Evolutionary conservation across 1,139 yeast genomes (phyloP), one percentile per base, ranked within the genome.

Genomic region (Scheffersomyces parashehatae): DNA sequence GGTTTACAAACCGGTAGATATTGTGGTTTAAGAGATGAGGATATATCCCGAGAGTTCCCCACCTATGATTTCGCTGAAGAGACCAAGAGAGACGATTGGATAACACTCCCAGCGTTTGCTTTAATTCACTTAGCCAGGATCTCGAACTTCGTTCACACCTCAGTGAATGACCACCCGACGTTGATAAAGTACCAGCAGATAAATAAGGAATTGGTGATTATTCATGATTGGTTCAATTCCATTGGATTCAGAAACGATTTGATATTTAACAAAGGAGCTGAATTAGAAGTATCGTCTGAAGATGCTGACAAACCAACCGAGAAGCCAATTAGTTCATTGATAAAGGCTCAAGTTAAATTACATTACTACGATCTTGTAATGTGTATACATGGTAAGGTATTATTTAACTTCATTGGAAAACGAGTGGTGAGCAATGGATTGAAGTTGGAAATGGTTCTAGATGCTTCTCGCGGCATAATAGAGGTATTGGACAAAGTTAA

Each of bases 1-100:
- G 80, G 81, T 3, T 60, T 82, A 33, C 87, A 81, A 51, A 68
- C 73, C 32, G 88, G 88, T 2, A 62, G 82, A 41, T 63, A 67
- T 38, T 68, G 72, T 48, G 74, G 73, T 2, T 55, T 82, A 15
- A 53, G 65, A 11, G 74, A 72, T 29, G 51, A 51, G 16, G 81
- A 77, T 38, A 53, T 64, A 14, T 55, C 50, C 16, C 48, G 68
- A 4, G 42, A 41, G 12, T 64, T 64, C 35, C 83, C 85, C 0
- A 50, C 58, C 10, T 50, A 57, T 43, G 67, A 69, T 42, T 64
- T 55, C 40, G 56, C 54, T 5, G 42, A 48, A 10, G 73, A 72
- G 46, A 40, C 57, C 2, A 52, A 48, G 14, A 66, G 67, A 42
- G 85, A 81, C 53, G 79, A 72, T 40, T 82, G 87, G 86, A 50